Percentiles rank a stretch among this genome's conserved stretches.
Evolutionary conservation across 495 filamentous ascomycete genomes (phyloP).

Genomic region (Bryoglossum gracile): DNA sequence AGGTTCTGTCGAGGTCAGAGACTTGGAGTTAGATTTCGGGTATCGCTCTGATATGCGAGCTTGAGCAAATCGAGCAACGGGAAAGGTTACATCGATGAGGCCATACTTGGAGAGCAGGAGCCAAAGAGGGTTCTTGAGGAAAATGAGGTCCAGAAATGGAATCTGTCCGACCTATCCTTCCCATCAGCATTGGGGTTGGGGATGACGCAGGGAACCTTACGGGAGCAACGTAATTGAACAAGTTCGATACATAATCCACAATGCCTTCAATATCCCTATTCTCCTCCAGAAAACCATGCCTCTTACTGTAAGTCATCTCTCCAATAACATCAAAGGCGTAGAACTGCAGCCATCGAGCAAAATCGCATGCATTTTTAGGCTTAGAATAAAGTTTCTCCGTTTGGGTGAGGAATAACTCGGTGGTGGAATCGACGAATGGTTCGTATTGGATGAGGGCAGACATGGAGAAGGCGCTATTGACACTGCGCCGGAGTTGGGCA

Average conservation of each 20-base stretch:
- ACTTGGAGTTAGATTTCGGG: slow-evolving; percentile 19
- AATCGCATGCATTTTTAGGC: slow-evolving; percentile 48
- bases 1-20: slow-evolving; percentile 25
- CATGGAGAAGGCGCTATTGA: slow-evolving; percentile 70
- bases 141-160: slow-evolving; percentile 51
- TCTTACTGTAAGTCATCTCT: slow-evolving; percentile 57
- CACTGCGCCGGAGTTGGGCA: slow-evolving; percentile 57
- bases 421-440: slow-evolving; percentile 63
- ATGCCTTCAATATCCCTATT: slow-evolving; percentile 59
- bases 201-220: slow-evolving; percentile 31
- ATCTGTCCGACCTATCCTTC: slow-evolving; percentile 52
- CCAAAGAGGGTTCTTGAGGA: slow-evolving; percentile 55
- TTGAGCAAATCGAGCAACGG: slow-evolving; percentile 54
- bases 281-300: slow-evolving; percentile 55
- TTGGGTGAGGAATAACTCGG: slow-evolving; percentile 54
- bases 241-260: slow-evolving; percentile 43
- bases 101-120: slow-evolving; percentile 42
- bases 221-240: slow-evolving; percentile 54
- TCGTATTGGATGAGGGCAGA: slow-evolving; percentile 64
- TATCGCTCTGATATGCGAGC: slow-evolving; percentile 48
- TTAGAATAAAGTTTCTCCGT: slow-evolving; percentile 53
- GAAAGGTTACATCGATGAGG: slow-evolving; percentile 48
- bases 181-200: slow-evolving; percentile 1
- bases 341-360: slow-evolving; percentile 68
- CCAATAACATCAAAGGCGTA: slow-evolving; percentile 75